Evolutionary conservation across 805 yeast species (phyloP), one percentile per base, ranked within the genome.

Genomic region (Starmerella ratchasimensis): DNA sequence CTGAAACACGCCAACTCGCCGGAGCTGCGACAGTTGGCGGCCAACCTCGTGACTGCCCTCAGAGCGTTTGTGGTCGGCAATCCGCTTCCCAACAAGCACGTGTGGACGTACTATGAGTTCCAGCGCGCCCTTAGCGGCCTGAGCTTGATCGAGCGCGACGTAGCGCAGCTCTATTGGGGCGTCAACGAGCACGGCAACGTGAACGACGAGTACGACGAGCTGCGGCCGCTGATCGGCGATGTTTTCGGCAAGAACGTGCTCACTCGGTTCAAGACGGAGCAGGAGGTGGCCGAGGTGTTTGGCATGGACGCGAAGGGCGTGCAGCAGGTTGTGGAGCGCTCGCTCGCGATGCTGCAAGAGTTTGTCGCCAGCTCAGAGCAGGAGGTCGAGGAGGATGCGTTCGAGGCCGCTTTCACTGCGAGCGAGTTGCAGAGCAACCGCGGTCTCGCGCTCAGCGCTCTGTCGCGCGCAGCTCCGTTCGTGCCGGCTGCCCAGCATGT

Each of bases 171-270:
- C 43, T 54, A 47, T 38, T 62, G 51, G 49, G 60, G 58, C 13
- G 57, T 62, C 14, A 47, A 51, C 16, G 61, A 56, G 24, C 36
- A 44, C 22, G 66, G 66, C 30, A 62, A 62, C 38, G 54, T 62
- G 14, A 55, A 56, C 33, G 34, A 50, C 4, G 35, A 32, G 4
- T 18, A 22, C 4, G 22, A 32, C 15, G 17, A 17, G 23, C 4
- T 9, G 15, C 5, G 13, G 15, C 9, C 23, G n/a, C 31, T 50
- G 9, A 55, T 56, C 21, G 50, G 52, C 26, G 61, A 56, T 24
- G 41, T 59, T 15, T 32, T 21, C 24, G 41, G 38, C 31, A 49
- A 54, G 41, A 61, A 61, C 36, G 61, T 60, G 18, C 51, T 61
- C 17, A 43, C 51, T n/a, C 53, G 39, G 19, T 34, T 39, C 27